Conservation (phyloP, 2,329 filamentous ascomycete genomes). For the Cordyceps sp. region DNA sequence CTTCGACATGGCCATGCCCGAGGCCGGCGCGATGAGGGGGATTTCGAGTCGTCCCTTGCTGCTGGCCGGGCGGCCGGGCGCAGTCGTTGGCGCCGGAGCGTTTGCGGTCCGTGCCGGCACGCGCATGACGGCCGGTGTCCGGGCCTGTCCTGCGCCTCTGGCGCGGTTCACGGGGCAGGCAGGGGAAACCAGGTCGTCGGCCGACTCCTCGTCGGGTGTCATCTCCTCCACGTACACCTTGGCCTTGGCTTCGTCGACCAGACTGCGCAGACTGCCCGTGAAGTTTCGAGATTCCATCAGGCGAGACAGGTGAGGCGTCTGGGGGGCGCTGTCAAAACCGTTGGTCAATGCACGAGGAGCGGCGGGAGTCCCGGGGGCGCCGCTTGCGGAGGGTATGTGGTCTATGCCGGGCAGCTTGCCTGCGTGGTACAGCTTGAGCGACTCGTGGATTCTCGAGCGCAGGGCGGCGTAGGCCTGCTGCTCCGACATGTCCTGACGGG, state of each 20-base stretch:
- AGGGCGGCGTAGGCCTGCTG: conserved; percentile 34
- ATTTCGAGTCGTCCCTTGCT: conserved; percentile 33
- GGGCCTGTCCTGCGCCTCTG: conserved; percentile 8
- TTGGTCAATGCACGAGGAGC: not conserved
- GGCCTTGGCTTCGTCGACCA: conserved; percentile 42
- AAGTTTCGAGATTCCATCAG: conserved; percentile 47
- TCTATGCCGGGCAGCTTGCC: conserved; percentile 32
- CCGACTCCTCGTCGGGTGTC: conserved; percentile 36
- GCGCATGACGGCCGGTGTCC: conserved; percentile 31
- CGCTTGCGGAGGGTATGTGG: conserved; percentile 22
- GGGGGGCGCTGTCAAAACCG: conserved; percentile 33
- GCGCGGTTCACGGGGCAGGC: conserved; percentile 4
- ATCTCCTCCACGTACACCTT: conserved; percentile 32
- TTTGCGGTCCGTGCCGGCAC: conserved; percentile 41
- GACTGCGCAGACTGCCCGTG: conserved; percentile 38
- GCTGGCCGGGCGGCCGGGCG: conserved; percentile 37
- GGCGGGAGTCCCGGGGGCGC: conserved; percentile 2
- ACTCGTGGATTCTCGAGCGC: conserved; percentile 34
- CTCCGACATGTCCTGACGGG: conserved; percentile 29
- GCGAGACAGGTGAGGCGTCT: conserved; percentile 51
- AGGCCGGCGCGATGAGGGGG: conserved; percentile 20
- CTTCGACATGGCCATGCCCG: conserved; percentile 6
- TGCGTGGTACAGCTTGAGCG: conserved; percentile 32
- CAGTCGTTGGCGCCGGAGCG: conserved; percentile 32
- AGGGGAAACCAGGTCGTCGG: conserved; percentile 15